These are phyloP conservation scores for Cladosporium cucumerinum DNA, from an alignment of 2,329 filamentous ascomycete genomes.

Conservation along the genomic window DNA sequence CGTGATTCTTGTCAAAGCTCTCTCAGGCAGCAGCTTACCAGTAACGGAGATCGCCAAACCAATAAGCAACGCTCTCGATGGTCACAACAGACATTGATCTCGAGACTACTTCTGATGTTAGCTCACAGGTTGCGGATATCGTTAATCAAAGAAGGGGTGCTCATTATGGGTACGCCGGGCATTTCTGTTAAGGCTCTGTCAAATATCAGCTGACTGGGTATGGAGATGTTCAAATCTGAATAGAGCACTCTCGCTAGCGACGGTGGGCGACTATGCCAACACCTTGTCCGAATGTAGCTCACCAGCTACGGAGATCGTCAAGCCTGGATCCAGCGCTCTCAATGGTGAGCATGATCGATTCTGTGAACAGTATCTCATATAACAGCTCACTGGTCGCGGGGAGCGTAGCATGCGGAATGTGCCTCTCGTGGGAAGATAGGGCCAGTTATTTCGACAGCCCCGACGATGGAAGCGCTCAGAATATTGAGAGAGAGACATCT, in stretches of 20 bases:
- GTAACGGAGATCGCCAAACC: neutral
- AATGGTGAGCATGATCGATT: no score
- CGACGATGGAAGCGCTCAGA: neutral
- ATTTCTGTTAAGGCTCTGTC: neutral
- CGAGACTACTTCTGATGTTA: neutral
- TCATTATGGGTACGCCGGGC: neutral
- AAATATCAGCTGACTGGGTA: neutral
- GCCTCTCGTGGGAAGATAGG: neutral
- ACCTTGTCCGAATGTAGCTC: neutral
- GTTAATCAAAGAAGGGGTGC: neutral
- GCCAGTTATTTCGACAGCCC: neutral
- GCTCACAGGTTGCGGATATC: neutral
- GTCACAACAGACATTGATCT: neutral
- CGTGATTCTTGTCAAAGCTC: neutral
- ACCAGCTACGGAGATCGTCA: neutral
- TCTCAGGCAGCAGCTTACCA: neutral
- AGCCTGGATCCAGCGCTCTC: neutral
- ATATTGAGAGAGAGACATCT: neutral
- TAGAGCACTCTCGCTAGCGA: neutral
- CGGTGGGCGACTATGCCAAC: neutral
- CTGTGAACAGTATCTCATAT: neutral
- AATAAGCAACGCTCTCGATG: neutral
- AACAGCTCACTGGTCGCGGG: neutral
- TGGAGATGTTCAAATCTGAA: neutral
- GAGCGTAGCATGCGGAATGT: neutral